Base-by-base conservation (phyloP, 164 flowering plant genomes). In the Vitis amurensis region DNA sequence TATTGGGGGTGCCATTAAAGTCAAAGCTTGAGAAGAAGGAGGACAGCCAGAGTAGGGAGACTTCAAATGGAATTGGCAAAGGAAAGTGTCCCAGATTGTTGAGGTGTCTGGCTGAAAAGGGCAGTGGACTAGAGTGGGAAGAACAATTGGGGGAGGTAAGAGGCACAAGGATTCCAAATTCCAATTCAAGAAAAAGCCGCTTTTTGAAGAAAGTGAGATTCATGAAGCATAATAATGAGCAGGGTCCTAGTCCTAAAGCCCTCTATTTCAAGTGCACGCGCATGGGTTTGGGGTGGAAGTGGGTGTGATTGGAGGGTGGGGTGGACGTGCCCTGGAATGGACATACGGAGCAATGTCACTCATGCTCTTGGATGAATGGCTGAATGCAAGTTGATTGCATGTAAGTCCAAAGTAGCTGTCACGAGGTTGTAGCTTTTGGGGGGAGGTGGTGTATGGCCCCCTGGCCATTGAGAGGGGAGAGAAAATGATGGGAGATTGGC, bases 391-490 rank as follows among this genome's bases (percentile, higher is more conserved):
- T 65, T 58, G 70, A 30, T 61, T 29, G 9, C 59, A 50, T 56
- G 59, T 7, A 66, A 59, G 48, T 69, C 70, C 71, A 66, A 66
- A 66, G 0, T n/a, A 66, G 78, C 52, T 75, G 74, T 70, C 74
- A 75, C 74, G 50, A 75, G 71, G 58, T 49, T 14, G 8, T 23
- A 70, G 58, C 78, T 75, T 75, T 75, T 70, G 14, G 77, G 27
- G 63, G 44, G 37, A 29, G 59, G 57, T 15, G 14, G 12, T 31
- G 1, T 10, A 53, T 55, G 62, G 30, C 59, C 59, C 23, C 44
- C 59, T 15, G 47, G 61, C 16, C 1, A 27, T 59, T 51, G 70
- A 69, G 53, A 55, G 59, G 53, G 14, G 52, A 59, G 10, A 10
- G 64, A 61, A 59, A 71, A 56, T 19, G 65, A 63, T 57, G 66